Base-by-base conservation (phyloP, 2,329 filamentous ascomycete species). In the Hypoxylon sp. region DNA sequence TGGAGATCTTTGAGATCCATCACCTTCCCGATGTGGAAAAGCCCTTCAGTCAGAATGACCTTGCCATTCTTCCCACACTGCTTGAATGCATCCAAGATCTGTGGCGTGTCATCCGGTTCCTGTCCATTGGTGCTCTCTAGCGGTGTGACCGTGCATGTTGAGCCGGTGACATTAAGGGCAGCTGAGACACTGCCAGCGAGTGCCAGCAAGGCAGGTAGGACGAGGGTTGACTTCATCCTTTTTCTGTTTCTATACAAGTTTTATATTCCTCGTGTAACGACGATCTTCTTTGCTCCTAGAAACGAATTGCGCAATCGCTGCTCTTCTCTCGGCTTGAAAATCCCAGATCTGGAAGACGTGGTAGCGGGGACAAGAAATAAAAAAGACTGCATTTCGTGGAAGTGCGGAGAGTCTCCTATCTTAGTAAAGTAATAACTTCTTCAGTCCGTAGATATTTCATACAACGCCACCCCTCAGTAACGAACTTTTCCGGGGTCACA, bases 41-140 rank as follows among this genome's bases (percentile, higher is more conserved):
- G 81, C 1, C 79, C 81, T 57, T 84, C 83, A 29, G 80, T 77
- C 73, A 88, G 85, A 42, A 86, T 79, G 64, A 88, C 80, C 53
- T 78, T 83, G 44, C 85, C 84, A 56, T 85, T 81, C 47, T 80
- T 78, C 2, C 84, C 77, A 70, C 86, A 88, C 29, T 81, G 74
- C 26, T 79, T 73, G 74, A 88, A 87, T 0, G 86, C 86, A 3
- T 81, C 68, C 0, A 85, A 70, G 52, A 88, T 86, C 42, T 85
- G 83, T 6, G 85, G 83, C 24, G 83, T 82, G 73, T 87, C 85
- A 71, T 87, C 85, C 26, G 75, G 73, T 24, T 74, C 74, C 26
- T 54, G 31, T 42, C 71, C 68, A 33, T 61, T 68, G 33, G 63
- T 51, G 24, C 65, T 70, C 4, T 56, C 63, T 14, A 76, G 65